phyloP scores from a whole-genome alignment of 805 yeast species.

The Sporopachydermia quercuum region DNA sequence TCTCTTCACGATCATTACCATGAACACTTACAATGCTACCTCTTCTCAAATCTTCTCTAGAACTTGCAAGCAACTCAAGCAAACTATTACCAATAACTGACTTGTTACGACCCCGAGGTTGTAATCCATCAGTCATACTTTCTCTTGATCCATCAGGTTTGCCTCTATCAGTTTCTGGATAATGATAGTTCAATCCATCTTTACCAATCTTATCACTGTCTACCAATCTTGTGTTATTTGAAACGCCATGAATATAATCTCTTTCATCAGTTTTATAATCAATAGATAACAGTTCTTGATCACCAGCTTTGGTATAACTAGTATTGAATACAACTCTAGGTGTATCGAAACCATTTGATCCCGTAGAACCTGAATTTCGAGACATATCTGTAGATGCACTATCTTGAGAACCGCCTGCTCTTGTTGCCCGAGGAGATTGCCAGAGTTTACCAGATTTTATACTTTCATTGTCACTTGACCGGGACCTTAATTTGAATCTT shows the following conservation, averaged over 20 bases:
- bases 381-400: neutral
- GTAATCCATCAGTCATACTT: conserved; percentile 16
- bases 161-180: no score
- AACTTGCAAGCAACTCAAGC: neutral
- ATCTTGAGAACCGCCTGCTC: neutral
- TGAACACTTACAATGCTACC: conserved; percentile 1
- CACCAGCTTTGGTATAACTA: neutral
- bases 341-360: neutral
- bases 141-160: neutral
- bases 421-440: no score
- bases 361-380: neutral
- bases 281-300: no score
- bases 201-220: no score
- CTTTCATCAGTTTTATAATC: neutral
- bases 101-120: conserved; percentile 15
- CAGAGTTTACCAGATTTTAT: neutral
- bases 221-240: neutral
- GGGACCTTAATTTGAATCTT: neutral
- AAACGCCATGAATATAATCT: neutral
- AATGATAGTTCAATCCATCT: no score
- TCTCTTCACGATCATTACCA: conserved; percentile 11
- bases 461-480: neutral
- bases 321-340: neutral
- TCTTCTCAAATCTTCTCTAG: neutral
- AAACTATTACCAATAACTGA: conserved; percentile 5